Conservation (phyloP, 768 basidiomycete species). For the Boletus insuetus region DNA sequence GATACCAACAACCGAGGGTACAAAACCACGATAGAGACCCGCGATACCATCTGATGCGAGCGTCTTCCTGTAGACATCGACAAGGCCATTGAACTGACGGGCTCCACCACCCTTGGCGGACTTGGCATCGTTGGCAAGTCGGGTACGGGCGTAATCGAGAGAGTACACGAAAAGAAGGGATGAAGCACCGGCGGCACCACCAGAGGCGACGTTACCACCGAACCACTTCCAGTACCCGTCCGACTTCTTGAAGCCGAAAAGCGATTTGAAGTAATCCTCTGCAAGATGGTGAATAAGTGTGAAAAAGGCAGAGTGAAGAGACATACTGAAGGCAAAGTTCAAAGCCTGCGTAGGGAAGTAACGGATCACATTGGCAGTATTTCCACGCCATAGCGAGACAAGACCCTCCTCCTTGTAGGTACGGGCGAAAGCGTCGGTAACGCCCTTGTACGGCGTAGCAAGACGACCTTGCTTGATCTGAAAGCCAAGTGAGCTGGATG, state of each 20-base stretch:
- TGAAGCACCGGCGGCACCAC: constrained; percentile 99
- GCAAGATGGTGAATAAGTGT: constrained; percentile 8
- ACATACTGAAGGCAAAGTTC: constrained; percentile 99
- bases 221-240: constrained; percentile 99
- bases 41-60: constrained; percentile 96
- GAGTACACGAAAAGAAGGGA: constrained; percentile 99
- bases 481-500: constrained; percentile 3
- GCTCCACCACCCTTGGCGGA: constrained; percentile 88
- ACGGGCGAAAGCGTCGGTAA: constrained; percentile 86
- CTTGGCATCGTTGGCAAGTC: constrained; percentile 97
- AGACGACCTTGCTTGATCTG: constrained; percentile 99
- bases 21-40: constrained; percentile 99
- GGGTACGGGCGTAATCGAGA: constrained; percentile 98
- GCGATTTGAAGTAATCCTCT: constrained; percentile 98
- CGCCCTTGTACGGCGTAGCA: constrained; percentile 92
- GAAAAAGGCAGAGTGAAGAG: background rate
- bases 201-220: constrained; percentile 94
- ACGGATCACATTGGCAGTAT: constrained; percentile 99
- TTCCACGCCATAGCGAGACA: constrained; percentile 96
- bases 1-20: constrained; percentile 99
- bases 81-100: constrained; percentile 98
- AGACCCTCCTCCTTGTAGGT: constrained; percentile 96
- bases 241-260: constrained; percentile 97
- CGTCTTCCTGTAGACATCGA: constrained; percentile 97
- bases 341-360: constrained; percentile 99